Base-by-base conservation (phyloP, 768 basidiomycete genomes). In the Basidioascus undulatus region DNA sequence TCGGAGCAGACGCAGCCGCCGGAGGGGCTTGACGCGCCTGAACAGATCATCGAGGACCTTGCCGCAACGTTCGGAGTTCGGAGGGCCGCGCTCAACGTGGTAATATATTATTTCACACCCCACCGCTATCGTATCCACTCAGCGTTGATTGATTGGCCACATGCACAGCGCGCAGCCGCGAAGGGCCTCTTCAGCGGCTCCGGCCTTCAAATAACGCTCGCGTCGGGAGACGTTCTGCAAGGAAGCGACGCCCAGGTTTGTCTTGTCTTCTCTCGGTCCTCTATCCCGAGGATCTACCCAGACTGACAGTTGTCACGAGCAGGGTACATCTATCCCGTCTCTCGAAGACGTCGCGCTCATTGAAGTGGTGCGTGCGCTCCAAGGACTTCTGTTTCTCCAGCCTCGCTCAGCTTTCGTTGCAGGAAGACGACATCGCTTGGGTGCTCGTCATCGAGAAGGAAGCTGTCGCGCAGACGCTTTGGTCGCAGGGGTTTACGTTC, bases 391-490 rank as follows among this genome's bases (percentile, higher is more conserved):
- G n/a, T n/a, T n/a, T n/a, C n/a, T n/a, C n/a, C n/a, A n/a, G n/a
- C n/a, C n/a, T n/a, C n/a, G n/a, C n/a, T n/a, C n/a, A n/a, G n/a
- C n/a, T n/a, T n/a, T n/a, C n/a, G n/a, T n/a, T n/a, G n/a, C n/a
- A n/a, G n/a, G n/a, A 63, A n/a, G 59, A 63, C 9, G 54, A 64
- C 31, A 51, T 82, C 11, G 47, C 64, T 1, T 94, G 82, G 80
- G 67, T 94, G 6, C 62, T 96, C 13, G 62, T 96, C 4, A 65
- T 94, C 15, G 92, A 98, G 59, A 98, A 98, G 61, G 92, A 98
- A 37, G 60, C 47, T 6, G 5, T 15, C 18, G 21, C 10, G 6
- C 21, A 10, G 38, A 20, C 37, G 38, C n/a, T 44, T 13, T 20
- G 27, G 25, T 31, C n/a, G n/a, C n/a, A n/a, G n/a, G n/a, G n/a